Evolutionary conservation across 495 filamentous ascomycete genomes (phyloP).

Genomic region (Usnea hakonensis): DNA sequence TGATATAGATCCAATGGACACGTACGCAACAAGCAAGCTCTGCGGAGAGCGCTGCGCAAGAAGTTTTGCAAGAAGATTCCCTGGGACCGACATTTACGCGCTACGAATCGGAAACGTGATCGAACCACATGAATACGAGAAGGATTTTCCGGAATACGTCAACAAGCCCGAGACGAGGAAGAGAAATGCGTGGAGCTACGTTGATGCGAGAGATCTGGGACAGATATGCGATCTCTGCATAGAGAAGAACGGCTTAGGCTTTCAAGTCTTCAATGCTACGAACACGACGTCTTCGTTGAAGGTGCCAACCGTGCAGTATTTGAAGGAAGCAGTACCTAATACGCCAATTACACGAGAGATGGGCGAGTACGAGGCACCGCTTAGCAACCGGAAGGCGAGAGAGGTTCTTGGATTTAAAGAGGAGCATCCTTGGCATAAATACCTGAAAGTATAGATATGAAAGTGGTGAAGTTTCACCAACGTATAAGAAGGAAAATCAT

Average conservation of each 20-base stretch:
- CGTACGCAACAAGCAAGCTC: conserved; percentile 53
- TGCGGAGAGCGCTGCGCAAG: conserved; percentile 49
- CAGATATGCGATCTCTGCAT: conserved; percentile 49
- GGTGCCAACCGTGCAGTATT: conserved; percentile 40
- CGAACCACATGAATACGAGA: conserved; percentile 50
- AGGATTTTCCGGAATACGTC: conserved; percentile 43
- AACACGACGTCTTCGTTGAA: conserved; percentile 50
- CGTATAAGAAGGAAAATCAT: no score
- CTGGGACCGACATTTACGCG: conserved; percentile 48
- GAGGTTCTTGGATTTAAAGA: conserved; percentile 52
- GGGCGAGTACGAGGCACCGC: conserved; percentile 48
- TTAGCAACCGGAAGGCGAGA: conserved; percentile 51
- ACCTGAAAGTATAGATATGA: conserved; percentile 14
- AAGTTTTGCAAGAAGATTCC: conserved; percentile 47
- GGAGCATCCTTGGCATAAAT: conserved; percentile 45
- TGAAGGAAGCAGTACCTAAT: conserved; percentile 40
- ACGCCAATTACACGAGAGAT: conserved; percentile 44
- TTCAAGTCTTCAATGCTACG: conserved; percentile 55
- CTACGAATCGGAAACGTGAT: conserved; percentile 52
- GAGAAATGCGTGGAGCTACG: conserved; percentile 53
- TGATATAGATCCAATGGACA: conserved; percentile 41
- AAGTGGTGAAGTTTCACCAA: not conserved
- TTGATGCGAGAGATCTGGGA: conserved; percentile 52
- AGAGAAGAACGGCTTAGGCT: conserved; percentile 44
- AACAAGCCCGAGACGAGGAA: conserved; percentile 41